A percentile compares a stretch with the other conserved stretches of the same genome.
These are phyloP conservation scores for Lichtheimia corymbifera DNA, from an alignment of 371 early-diverging fungal genomes.

Conservation along the genomic window DNA sequence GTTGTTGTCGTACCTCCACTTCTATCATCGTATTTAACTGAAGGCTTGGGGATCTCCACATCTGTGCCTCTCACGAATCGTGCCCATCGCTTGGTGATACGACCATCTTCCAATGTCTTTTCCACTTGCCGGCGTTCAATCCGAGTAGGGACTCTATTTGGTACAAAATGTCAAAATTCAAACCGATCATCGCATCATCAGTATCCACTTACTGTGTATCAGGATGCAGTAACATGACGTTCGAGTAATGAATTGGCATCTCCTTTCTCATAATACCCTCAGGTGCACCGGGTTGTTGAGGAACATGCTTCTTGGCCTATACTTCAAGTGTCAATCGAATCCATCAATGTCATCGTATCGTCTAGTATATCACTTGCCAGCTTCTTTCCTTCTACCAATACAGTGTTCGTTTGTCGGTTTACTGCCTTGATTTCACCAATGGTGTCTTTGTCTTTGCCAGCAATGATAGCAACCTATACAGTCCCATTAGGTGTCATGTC, in stretches of 20 bases:
- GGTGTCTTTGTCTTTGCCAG: conserved; percentile 53
- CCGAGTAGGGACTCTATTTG: conserved; percentile 35
- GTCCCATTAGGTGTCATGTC: neutral
- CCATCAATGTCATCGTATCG: neutral
- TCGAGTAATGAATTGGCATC: conserved; percentile 51
- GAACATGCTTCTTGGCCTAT: conserved; percentile 53
- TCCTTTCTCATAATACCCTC: conserved; percentile 50
- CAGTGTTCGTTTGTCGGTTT: conserved; percentile 39
- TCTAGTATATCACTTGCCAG: conserved; percentile 21
- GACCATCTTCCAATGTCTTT: conserved; percentile 40
- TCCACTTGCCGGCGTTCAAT: conserved; percentile 44
- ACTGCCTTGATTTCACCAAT: conserved; percentile 52
- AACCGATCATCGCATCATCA: neutral
- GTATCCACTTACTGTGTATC: conserved; percentile 44
- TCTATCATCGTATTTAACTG: conserved; percentile 38
- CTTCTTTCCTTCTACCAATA: conserved; percentile 52
- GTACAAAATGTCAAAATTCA: neutral
- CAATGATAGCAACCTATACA: conserved; percentile 49
- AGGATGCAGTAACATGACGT: conserved; percentile 53
- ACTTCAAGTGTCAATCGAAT: neutral
- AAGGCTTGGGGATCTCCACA: conserved; percentile 48
- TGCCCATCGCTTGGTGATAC: conserved; percentile 36
- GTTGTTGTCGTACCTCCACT: conserved; percentile 22
- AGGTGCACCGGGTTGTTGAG: conserved; percentile 48
- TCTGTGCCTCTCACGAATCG: conserved; percentile 50